Evolutionary conservation across 2,329 filamentous ascomycete genomes (phyloP).

Genomic region (Phialophora chinensis): DNA sequence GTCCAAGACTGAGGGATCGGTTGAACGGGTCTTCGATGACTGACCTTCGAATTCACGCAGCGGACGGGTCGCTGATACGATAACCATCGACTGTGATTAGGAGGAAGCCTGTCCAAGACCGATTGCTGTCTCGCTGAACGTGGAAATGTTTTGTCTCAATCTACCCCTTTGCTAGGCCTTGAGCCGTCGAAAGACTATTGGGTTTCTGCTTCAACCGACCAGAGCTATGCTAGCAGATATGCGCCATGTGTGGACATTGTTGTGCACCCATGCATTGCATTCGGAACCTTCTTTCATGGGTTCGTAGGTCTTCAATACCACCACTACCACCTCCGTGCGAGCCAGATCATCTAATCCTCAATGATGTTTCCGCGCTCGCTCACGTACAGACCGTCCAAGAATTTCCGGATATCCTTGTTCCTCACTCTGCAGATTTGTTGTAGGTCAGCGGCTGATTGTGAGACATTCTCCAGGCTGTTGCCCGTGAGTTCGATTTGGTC

Average conservation of each 20-base stretch:
- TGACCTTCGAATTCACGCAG: neutral
- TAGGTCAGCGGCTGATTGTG: constrained; percentile 97
- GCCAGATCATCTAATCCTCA: constrained; percentile 54
- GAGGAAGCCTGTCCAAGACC: neutral
- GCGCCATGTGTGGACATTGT: neutral
- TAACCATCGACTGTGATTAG: neutral
- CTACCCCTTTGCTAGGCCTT: neutral
- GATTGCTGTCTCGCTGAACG: neutral
- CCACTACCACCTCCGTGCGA: neutral
- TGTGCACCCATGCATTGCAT: neutral
- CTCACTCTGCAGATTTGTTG: constrained; percentile 99
- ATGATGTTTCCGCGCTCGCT: constrained; percentile 97
- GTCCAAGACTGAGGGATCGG: neutral
- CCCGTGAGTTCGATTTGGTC: constrained; percentile 92
- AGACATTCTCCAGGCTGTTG: constrained; percentile 97
- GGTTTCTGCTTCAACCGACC: neutral
- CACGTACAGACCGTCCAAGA: constrained; percentile 99
- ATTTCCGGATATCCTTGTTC: constrained; percentile 99
- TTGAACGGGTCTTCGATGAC: neutral
- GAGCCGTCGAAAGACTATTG: neutral
- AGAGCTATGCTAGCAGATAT: neutral
- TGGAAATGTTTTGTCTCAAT: constrained; percentile 3
- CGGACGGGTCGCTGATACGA: neutral
- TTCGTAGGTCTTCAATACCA: neutral
- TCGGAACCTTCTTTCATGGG: neutral